Base-by-base conservation (phyloP, 2,329 filamentous ascomycete genomes). In the Xylariaceae sp. region DNA sequence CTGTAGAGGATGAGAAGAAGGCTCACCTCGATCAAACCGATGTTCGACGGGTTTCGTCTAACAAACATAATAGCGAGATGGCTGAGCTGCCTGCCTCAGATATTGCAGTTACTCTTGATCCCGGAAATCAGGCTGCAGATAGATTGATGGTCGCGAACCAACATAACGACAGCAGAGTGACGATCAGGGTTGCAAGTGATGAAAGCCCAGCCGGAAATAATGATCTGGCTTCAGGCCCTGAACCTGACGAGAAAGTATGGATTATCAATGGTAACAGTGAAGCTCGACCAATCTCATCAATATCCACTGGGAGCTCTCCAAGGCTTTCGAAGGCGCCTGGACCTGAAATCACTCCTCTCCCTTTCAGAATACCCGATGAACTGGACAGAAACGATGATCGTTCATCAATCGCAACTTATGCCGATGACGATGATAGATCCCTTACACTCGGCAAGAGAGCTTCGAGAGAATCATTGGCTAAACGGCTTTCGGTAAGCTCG, bases 371-470 rank as follows among this genome's bases (percentile, higher is more conserved):
- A 1, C 84, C 84, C 0, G 69, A 70, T 16, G 35, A 20, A 6
- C 54, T 64, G 6, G 59, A 55, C 13, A 50, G 39, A 21, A 60
- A 62, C 13, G 59, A 77, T 16, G 79, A 82, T 53, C 73, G 79
- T 23, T 91, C 87, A 2, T 89, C 89, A 1, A 77, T 89, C 16
- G 89, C 87, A 3, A 88, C 88, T 0, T 80, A 87, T 63, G 86
- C 87, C 13, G 86, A 88, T 51, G 75, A 79, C 26, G 79, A 85
- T 23, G 78, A 70, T 9, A 55, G 47, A 36, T 67, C 58, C 40
- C 61, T 49, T 42, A 59, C 37, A 51, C 56, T 56, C 23, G 64
- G 58, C 60, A 72, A 67, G 46, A 70, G 72, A 18, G 64, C 66
- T 11, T 77, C 78, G 4, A 62, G 63, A 23, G 49, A 55, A 9